phyloP scores from a whole-genome alignment of 164 flowering plant species.

The Buxus sempervirens region DNA sequence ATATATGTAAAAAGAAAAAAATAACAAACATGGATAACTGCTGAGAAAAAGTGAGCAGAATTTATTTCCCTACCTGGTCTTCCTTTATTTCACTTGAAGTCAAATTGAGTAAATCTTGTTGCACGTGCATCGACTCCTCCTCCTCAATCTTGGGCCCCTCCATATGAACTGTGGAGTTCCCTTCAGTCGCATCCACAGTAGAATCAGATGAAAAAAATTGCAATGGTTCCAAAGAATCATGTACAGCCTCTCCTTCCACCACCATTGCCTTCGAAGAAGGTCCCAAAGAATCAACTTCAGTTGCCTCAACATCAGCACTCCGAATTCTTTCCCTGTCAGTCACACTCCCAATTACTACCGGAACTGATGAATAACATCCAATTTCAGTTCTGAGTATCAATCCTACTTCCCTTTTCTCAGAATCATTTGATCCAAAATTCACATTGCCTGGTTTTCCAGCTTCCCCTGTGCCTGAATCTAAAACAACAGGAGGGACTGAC shows the following conservation, averaged over 20 bases:
- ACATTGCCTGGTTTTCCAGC: neutral
- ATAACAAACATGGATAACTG: neutral
- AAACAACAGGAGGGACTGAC: neutral
- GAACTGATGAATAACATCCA: conserved; percentile 11
- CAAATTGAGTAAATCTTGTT: conserved; percentile 19
- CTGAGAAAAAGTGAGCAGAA: conserved; percentile 34
- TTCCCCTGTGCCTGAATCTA: neutral
- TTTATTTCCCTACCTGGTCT: conserved; percentile 65
- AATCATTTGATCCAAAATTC: conserved; percentile 11
- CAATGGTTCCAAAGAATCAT: conserved; percentile 9
- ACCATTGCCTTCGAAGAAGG: conserved; percentile 14
- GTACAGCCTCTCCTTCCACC: conserved; percentile 16
- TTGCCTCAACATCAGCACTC: conserved; percentile 15
- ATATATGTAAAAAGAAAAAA: neutral
- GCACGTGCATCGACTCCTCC: conserved; percentile 10
- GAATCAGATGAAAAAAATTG: conserved; percentile 9
- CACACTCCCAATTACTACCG: neutral
- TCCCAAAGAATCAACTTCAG: conserved; percentile 4
- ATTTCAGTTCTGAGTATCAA: neutral
- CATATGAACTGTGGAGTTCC: conserved; percentile 10
- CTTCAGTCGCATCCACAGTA: conserved; percentile 11
- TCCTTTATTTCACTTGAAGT: conserved; percentile 23
- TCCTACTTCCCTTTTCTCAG: neutral
- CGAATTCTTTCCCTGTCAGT: conserved; percentile 11
- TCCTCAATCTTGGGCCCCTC: conserved; percentile 5